These are phyloP conservation scores for Xylaria sp. DNA, from an alignment of 2,329 filamentous ascomycete species.

Conservation along the genomic window DNA sequence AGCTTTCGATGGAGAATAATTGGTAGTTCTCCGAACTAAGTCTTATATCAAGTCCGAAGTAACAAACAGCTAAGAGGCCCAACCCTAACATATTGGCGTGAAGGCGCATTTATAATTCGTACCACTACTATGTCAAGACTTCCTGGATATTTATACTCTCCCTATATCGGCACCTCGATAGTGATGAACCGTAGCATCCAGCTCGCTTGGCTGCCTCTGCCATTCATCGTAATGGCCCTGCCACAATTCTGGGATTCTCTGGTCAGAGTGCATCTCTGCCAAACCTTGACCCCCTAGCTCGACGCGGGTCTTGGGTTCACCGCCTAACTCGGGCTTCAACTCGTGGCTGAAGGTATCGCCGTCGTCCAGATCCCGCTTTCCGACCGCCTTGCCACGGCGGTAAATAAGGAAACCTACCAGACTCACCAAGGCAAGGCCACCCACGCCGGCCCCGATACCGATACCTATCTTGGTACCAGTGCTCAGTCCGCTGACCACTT, in stretches of 20 bases:
- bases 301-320: not conserved
- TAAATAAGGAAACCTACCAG: constrained; percentile 9
- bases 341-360: not conserved
- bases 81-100: not conserved
- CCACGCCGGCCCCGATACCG: constrained; percentile 19
- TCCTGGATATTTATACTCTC: not conserved
- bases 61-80: not conserved
- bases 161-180: constrained; percentile 1
- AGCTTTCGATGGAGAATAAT: no score
- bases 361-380: not conserved
- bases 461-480: constrained; percentile 21
- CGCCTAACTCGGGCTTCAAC: constrained; percentile 15
- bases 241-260: not conserved
- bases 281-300: constrained; percentile 19
- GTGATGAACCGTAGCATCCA: constrained; percentile 10
- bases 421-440: not conserved
- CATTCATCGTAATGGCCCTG: constrained; percentile 8
- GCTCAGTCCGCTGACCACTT: constrained; percentile 1
- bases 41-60: not conserved
- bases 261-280: constrained; percentile 9
- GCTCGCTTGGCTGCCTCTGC: constrained; percentile 19
- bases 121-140: not conserved
- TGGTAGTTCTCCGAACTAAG: not conserved
- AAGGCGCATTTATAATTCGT: not conserved
- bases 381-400: constrained; percentile 13